phyloP scores from a whole-genome alignment of 352 stramenopile species.

The Peronospora farinosa region DNA sequence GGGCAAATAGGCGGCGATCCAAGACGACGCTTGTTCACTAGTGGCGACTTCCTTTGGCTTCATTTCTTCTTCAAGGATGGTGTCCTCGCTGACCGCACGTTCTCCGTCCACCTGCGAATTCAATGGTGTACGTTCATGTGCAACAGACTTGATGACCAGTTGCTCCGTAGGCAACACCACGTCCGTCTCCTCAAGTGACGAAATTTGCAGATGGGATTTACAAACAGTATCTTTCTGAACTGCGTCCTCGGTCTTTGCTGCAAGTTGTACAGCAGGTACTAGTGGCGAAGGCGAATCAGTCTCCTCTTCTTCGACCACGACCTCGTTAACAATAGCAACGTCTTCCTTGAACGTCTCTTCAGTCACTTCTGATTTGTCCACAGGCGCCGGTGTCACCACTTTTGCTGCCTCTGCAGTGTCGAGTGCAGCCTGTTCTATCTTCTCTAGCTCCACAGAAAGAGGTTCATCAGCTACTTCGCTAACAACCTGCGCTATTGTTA shows the following conservation, averaged over 20 bases:
- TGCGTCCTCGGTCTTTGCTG: slow-evolving; percentile 3
- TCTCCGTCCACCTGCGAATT: slow-evolving; percentile 1
- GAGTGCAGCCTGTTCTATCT: slow-evolving; percentile 3
- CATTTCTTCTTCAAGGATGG: not conserved
- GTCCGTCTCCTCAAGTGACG: slow-evolving; percentile 1
- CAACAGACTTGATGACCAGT: slow-evolving; percentile 9
- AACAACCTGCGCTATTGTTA: not conserved
- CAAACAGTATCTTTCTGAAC: not conserved
- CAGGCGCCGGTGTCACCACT: slow-evolving; percentile 6
- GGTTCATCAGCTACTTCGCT: slow-evolving; percentile 10
- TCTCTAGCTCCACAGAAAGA: not conserved
- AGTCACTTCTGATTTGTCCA: slow-evolving; percentile 5
- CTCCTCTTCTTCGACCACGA: slow-evolving; percentile 2
- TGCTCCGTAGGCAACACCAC: not conserved
- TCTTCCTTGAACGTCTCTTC: not conserved
- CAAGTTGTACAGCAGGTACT: not conserved
- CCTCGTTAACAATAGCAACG: slow-evolving; percentile 1
- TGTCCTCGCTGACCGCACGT: not conserved
- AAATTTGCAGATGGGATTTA: not conserved
- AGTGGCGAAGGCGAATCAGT: not conserved
- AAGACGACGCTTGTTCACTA: slow-evolving; percentile 10
- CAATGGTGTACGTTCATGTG: slow-evolving; percentile 1
- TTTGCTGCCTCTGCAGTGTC: slow-evolving; percentile 12
- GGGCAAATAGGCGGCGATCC: slow-evolving; percentile 22
- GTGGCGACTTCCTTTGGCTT: slow-evolving; percentile 10